Evolutionary conservation across 2,329 filamentous ascomycete species (phyloP).

Genomic region (Fusarium sp.): DNA sequence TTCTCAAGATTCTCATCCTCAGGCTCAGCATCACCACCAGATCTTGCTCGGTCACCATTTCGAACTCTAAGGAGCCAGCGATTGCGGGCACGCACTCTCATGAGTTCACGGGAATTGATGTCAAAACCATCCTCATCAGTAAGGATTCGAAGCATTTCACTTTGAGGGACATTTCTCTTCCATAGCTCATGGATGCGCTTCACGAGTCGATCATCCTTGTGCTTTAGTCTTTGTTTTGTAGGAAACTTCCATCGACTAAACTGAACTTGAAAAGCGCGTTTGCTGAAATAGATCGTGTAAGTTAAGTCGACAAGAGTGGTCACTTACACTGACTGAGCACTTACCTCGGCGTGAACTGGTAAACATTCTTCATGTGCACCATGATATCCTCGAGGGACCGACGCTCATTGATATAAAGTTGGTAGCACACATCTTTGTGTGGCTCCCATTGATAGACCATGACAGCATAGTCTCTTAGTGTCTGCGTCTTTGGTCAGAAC

Average conservation of each 20-base stretch:
- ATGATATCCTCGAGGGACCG: conserved; percentile 78
- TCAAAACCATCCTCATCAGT: conserved; percentile 74
- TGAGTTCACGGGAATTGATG: conserved; percentile 75
- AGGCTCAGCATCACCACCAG: conserved; percentile 6
- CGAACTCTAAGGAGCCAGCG: conserved; percentile 71
- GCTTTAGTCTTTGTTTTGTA: conserved; percentile 74
- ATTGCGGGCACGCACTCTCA: conserved; percentile 73
- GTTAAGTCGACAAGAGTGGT: conserved; percentile 9
- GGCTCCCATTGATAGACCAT: conserved; percentile 60
- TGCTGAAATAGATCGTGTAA: conserved; percentile 56
- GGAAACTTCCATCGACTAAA: conserved; percentile 84
- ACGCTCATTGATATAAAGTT: conserved; percentile 80
- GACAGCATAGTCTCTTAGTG: conserved; percentile 20
- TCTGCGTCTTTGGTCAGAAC: conserved; percentile 40
- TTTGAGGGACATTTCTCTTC: conserved; percentile 76
- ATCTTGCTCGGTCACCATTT: conserved; percentile 62
- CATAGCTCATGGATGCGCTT: conserved; percentile 78
- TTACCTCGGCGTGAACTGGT: conserved; percentile 72
- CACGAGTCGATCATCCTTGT: conserved; percentile 73
- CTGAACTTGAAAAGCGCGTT: conserved; percentile 78
- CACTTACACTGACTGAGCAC: conserved; percentile 3
- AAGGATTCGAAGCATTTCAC: conserved; percentile 76
- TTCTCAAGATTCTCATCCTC: conserved; percentile 17
- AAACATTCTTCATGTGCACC: conserved; percentile 69
- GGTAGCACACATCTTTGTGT: conserved; percentile 54